Percentiles rank a stretch among this genome's conserved stretches.
These are phyloP conservation scores for Podospora appendiculata DNA, from an alignment of 495 filamentous ascomycete genomes.

Conservation along the genomic window DNA sequence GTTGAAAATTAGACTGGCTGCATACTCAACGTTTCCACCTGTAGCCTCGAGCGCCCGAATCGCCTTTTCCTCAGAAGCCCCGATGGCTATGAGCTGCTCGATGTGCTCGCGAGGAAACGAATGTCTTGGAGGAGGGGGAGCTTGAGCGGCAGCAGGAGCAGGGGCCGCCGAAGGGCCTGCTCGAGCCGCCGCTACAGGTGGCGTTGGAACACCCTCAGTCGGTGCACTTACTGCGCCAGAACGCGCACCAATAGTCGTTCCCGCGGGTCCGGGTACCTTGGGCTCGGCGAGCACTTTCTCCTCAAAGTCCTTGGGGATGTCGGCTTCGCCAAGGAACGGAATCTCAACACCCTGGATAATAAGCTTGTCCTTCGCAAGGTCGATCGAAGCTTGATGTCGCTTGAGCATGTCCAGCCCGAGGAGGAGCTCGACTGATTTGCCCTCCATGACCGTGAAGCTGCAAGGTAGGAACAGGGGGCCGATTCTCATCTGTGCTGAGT, in stretches of 20 bases:
- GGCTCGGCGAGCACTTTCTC: slow-evolving; percentile 71
- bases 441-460: slow-evolving; percentile 99
- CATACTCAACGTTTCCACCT: slow-evolving; percentile 77
- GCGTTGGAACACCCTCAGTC: slow-evolving; percentile 32
- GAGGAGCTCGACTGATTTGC: slow-evolving; percentile 92
- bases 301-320: slow-evolving; percentile 78
- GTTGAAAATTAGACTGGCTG: slow-evolving; percentile 75
- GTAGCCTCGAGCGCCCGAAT: slow-evolving; percentile 74
- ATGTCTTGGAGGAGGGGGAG: slow-evolving; percentile 9
- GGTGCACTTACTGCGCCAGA: slow-evolving; percentile 75
- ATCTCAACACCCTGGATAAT: slow-evolving; percentile 84
- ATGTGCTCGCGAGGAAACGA: slow-evolving; percentile 55
- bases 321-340: slow-evolving; percentile 81
- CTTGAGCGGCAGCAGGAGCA: slow-evolving; percentile 24
- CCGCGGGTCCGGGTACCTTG: slow-evolving; percentile 75
- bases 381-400: slow-evolving; percentile 86
- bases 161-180: slow-evolving; percentile 10
- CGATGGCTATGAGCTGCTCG: slow-evolving; percentile 67
- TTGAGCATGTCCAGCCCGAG: slow-evolving; percentile 95
- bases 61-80: slow-evolving; percentile 69
- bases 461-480: slow-evolving; percentile 81
- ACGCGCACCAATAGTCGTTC: slow-evolving; percentile 73
- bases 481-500: slow-evolving; percentile 89
- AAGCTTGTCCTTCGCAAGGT: slow-evolving; percentile 70
- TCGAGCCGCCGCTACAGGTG: slow-evolving; percentile 3